A percentile compares a stretch with the other conserved stretches of the same genome.
Conservation (phyloP, 2,329 filamentous ascomycete genomes). For the Thelonectria olida region DNA sequence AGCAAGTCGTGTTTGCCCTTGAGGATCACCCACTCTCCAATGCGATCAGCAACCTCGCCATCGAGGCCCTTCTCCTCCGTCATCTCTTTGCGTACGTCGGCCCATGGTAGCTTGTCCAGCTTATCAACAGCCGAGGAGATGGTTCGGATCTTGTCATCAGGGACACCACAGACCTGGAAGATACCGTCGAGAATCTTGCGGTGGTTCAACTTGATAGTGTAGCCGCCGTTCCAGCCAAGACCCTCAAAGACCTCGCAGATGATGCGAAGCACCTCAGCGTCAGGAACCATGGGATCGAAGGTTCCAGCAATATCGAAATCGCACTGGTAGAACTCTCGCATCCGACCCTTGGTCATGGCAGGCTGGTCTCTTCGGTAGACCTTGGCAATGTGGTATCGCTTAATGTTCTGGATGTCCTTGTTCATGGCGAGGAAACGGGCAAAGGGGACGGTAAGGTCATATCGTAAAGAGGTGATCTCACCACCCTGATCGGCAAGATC, state of each 20-base stretch:
- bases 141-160: constrained; percentile 83
- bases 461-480: constrained; percentile 78
- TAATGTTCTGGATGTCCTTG: constrained; percentile 81
- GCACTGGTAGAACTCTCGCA: constrained; percentile 97
- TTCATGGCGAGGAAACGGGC: constrained; percentile 96
- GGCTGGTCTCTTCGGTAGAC: constrained; percentile 65
- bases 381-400: constrained; percentile 95
- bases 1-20: constrained; percentile 82
- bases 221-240: constrained; percentile 76
- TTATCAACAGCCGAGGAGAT: constrained; percentile 97
- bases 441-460: constrained; percentile 89
- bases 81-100: constrained; percentile 92
- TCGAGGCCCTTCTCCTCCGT: constrained; percentile 88
- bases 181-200: constrained; percentile 92
- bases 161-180: constrained; percentile 91
- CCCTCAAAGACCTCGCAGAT: constrained; percentile 86
- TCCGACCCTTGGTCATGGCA: constrained; percentile 86
- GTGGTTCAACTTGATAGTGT: constrained; percentile 95
- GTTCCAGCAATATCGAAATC: constrained; percentile 93
- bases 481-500: constrained; percentile 88
- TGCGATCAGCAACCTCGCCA: constrained; percentile 81
- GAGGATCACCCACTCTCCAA: constrained; percentile 83
- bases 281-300: constrained; percentile 91
- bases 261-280: constrained; percentile 88
- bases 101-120: constrained; percentile 92